These are phyloP conservation scores for Mycena maculata DNA, from an alignment of 768 basidiomycete genomes.

Conservation along the genomic window DNA sequence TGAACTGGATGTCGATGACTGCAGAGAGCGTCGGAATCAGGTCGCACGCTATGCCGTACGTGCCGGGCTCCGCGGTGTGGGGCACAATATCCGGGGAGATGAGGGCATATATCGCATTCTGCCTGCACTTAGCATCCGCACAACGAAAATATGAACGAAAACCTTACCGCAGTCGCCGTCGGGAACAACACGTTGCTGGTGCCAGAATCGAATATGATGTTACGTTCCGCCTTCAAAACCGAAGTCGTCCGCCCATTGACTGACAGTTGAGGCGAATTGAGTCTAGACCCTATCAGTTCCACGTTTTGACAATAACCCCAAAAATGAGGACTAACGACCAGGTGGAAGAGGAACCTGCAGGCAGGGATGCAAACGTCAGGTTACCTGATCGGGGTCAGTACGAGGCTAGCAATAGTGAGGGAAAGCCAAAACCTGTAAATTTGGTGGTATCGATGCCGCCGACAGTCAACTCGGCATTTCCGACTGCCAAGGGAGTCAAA, in stretches of 20 bases:
- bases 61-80: conserved; percentile 61
- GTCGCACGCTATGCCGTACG: conserved; percentile 66
- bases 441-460: conserved; percentile 65
- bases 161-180: conserved; percentile 59
- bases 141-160: conserved; percentile 20
- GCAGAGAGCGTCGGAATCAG: conserved; percentile 60
- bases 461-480: conserved; percentile 64
- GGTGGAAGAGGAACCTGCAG: conserved; percentile 46
- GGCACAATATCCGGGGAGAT: conserved; percentile 70
- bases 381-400: conserved; percentile 45
- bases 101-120: conserved; percentile 65
- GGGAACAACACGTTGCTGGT: conserved; percentile 67
- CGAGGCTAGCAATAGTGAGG: conserved; percentile 8
- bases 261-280: conserved; percentile 56
- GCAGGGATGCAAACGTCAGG: conserved; percentile 56
- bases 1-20: conserved; percentile 64
- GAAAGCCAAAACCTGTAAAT: conserved; percentile 52
- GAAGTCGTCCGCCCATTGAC: conserved; percentile 66
- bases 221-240: conserved; percentile 52
- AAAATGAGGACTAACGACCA: conserved; percentile 48
- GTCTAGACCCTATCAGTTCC: conserved; percentile 2
- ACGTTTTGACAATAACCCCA: background rate
- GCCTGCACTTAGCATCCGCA: conserved; percentile 11
- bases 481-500: conserved; percentile 59
- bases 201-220: conserved; percentile 68